Base-by-base conservation (phyloP, 768 basidiomycete genomes). In the Butyriboletus loyo region DNA sequence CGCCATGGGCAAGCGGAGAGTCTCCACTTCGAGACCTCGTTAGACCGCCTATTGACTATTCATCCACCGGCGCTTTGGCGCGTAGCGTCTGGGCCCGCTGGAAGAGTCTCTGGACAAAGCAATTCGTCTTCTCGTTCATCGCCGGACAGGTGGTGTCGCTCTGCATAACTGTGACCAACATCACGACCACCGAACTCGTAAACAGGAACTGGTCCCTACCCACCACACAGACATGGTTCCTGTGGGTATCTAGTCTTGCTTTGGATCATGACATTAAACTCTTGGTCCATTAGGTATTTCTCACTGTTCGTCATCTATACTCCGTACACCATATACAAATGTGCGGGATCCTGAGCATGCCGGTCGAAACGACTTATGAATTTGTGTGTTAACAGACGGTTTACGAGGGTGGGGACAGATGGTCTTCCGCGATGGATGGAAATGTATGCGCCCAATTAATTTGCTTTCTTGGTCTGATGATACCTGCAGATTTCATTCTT, bases 151-250 rank as follows among this genome's bases (percentile, higher is more conserved):
- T 92, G 28, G 85, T 92, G 31, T 92, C 91, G 46, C 66, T 93
- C 46, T 93, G 92, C 66, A 93, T 94, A 51, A 92, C 90, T 14
- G 89, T 87, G 68, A 94, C 91, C 48, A 93, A 86, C 63, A 86
- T 92, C 25, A 87, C 88, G 34, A 93, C 92, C 5, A 87, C 88
- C 19, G 89, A 92, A 66, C 75, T 93, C 32, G 79, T 84, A 10
- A 70, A 49, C 32, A 73, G 88, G 47, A 82, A 83, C 62, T 92
- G 89, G 85, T 72, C 77, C 13, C 66, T 91, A 43, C 83, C 91
- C 7, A 88, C 89, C 5, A 92, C 90, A 1, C 91, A 93, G 66
- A 89, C 83, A 7, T 83, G 86, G 66, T 92, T 93, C 72, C 68
- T 91, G 91, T 91, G 64, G 60, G 86, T 78, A 15, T 35, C 28